Evolutionary conservation across 371 early-diverging fungal genomes (phyloP).

Genomic region (Rhizopus delemar): DNA sequence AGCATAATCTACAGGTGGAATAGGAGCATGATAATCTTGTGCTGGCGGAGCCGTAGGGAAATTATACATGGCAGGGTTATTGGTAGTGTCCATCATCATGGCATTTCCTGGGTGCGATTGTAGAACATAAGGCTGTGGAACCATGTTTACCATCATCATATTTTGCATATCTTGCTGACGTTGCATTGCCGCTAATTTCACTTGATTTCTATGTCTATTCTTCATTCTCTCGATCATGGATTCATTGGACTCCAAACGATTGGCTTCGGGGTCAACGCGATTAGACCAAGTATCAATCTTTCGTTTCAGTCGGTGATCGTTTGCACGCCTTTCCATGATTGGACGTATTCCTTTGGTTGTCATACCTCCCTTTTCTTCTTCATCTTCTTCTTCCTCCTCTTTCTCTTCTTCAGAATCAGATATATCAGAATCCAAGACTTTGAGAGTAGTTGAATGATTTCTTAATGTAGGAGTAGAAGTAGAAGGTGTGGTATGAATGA

Average conservation of each 20-base stretch:
- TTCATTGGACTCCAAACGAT: conserved; percentile 32
- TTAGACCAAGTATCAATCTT: conserved; percentile 43
- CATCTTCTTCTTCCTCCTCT: conserved; percentile 20
- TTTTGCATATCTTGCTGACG: conserved; percentile 34
- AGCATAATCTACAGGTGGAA: conserved; percentile 2
- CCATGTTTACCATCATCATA: conserved; percentile 20
- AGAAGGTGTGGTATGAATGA: neutral
- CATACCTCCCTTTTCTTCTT: conserved; percentile 19
- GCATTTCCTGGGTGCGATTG: conserved; percentile 26
- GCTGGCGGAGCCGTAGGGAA: conserved; percentile 4
- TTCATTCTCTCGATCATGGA: conserved; percentile 47
- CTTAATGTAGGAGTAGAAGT: conserved; percentile 3
- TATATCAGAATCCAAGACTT: conserved; percentile 48
- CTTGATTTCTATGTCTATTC: conserved; percentile 45
- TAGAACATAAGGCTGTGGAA: conserved; percentile 32
- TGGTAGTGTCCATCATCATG: conserved; percentile 5
- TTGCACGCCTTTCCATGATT: conserved; percentile 45
- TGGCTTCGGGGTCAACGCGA: conserved; percentile 37
- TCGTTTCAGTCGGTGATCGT: conserved; percentile 40
- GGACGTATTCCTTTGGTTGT: conserved; percentile 38
- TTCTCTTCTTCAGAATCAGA: conserved; percentile 31
- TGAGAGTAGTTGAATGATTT: conserved; percentile 21
- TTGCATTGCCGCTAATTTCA: conserved; percentile 40
- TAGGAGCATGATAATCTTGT: neutral
- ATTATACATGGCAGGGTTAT: neutral